Evolutionary conservation across 352 stramenopile species (phyloP).

Genomic region (Elongisporangium undulatum): DNA sequence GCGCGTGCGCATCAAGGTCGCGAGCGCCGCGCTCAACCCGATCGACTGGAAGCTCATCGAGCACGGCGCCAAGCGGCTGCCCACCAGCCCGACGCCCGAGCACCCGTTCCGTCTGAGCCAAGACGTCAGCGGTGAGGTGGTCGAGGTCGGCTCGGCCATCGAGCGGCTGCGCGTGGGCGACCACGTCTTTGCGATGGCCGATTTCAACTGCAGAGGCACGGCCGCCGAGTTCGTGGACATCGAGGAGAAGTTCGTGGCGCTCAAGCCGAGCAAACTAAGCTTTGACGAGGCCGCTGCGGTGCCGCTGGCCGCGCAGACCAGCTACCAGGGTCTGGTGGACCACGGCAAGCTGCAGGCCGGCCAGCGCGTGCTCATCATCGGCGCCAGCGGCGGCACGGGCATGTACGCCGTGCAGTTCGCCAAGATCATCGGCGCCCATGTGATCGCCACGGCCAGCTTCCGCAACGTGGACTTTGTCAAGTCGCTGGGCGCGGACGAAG

Average conservation of each 20-base stretch:
- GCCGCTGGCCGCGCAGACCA: constrained; percentile 26
- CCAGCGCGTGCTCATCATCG: constrained; percentile 41
- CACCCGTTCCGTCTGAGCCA: constrained; percentile 17
- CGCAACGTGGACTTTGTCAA: constrained; percentile 19
- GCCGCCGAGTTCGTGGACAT: constrained; percentile 29
- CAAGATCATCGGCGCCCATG: constrained; percentile 14
- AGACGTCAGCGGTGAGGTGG: constrained; percentile 19
- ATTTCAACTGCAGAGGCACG: constrained; percentile 14
- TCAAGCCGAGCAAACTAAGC: constrained; percentile 33
- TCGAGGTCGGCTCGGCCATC: constrained; percentile 12
- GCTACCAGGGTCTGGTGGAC: constrained; percentile 27
- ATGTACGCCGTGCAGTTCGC: constrained; percentile 41
- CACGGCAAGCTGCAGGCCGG: constrained; percentile 32
- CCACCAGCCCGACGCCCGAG: constrained; percentile 9
- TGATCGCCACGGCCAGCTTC: constrained; percentile 20
- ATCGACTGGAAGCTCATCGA: constrained; percentile 19
- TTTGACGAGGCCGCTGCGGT: constrained; percentile 36
- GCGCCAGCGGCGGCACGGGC: constrained; percentile 28
- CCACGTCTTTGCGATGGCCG: constrained; percentile 19
- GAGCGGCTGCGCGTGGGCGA: constrained; percentile 15
- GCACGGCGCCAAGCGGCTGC: constrained; percentile 9
- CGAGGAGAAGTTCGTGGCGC: constrained; percentile 28
- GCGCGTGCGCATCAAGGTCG: constrained; percentile 23
- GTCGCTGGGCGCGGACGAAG: constrained; percentile 18
- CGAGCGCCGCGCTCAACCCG: constrained; percentile 23